phyloP scores from a whole-genome alignment of 345 rosid species.

The Murraya koenigii region DNA sequence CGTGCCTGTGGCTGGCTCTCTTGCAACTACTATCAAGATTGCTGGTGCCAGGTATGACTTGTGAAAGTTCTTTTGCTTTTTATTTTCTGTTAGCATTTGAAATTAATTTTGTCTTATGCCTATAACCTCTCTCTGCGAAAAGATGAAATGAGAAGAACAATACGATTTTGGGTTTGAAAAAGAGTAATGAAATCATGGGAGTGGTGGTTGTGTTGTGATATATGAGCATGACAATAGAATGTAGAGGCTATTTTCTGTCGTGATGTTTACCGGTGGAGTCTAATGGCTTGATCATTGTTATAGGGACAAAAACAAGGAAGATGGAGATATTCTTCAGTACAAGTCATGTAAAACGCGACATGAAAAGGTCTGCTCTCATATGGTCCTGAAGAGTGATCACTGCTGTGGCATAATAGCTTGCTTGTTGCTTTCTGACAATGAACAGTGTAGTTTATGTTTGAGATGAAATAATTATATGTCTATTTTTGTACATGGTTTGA shows the following conservation, averaged over 20 bases:
- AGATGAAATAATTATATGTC: neutral
- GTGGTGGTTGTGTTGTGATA: neutral
- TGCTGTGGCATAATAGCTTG: neutral
- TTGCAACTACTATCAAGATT: slow-evolving; percentile 17
- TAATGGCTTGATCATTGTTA: neutral
- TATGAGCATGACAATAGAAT: neutral
- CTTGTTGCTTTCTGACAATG: neutral
- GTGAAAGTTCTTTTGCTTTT: neutral
- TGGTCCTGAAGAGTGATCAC: neutral
- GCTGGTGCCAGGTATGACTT: slow-evolving; percentile 33
- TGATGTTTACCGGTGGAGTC: neutral
- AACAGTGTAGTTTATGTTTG: neutral
- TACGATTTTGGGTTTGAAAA: neutral
- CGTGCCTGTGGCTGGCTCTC: slow-evolving; percentile 25
- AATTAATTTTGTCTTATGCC: neutral
- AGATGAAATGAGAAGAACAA: neutral
- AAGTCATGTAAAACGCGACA: slow-evolving; percentile 23
- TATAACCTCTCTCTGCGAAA: neutral
- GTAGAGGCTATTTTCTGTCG: neutral
- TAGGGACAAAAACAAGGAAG: slow-evolving; percentile 29
- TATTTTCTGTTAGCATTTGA: neutral
- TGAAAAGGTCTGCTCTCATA: slow-evolving; percentile 34
- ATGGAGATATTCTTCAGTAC: slow-evolving; percentile 10
- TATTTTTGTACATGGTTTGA: neutral
- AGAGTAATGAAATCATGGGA: neutral